Evolutionary conservation across 176 grass and related monocot species (phyloP).

Genomic region (Puccinellia tenuiflora): DNA sequence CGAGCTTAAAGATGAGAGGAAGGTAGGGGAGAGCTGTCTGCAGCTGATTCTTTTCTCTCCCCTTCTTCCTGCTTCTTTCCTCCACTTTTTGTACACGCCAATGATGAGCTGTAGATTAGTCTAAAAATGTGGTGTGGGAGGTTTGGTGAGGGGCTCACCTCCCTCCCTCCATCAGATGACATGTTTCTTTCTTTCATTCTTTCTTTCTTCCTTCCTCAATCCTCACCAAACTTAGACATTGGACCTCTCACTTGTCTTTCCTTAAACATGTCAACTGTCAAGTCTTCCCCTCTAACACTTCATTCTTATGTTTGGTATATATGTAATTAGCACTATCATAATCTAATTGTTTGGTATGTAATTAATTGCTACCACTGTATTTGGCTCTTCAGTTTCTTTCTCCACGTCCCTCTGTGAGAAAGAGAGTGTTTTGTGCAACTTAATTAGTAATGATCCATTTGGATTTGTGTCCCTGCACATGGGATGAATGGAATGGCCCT

Average conservation of each 20-base stretch:
- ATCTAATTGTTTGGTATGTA: neutral
- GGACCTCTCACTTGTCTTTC: conserved; percentile 49
- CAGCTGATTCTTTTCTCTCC: conserved; percentile 10
- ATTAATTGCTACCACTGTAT: neutral
- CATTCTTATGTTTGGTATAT: neutral
- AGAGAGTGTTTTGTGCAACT: neutral
- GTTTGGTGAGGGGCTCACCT: conserved; percentile 41
- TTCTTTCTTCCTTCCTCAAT: no score
- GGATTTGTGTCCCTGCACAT: conserved; percentile 29
- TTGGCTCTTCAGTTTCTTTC: neutral
- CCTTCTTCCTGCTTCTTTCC: conserved; percentile 25
- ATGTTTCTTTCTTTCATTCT: no score
- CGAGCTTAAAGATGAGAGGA: neutral
- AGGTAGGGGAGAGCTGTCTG: conserved; percentile 32
- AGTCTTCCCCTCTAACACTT: neutral
- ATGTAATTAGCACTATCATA: neutral
- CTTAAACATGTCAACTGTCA: conserved; percentile 6
- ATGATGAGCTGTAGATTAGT: conserved; percentile 37
- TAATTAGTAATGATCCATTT: no score
- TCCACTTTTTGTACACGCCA: conserved; percentile 20
- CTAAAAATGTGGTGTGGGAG: neutral
- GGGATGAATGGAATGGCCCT: neutral
- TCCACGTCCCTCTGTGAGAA: neutral
- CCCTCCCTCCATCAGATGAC: conserved; percentile 16
- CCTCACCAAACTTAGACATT: conserved; percentile 37